Evolutionary conservation across 2,329 filamentous ascomycete species (phyloP).

Genomic region (Penicillium freii): DNA sequence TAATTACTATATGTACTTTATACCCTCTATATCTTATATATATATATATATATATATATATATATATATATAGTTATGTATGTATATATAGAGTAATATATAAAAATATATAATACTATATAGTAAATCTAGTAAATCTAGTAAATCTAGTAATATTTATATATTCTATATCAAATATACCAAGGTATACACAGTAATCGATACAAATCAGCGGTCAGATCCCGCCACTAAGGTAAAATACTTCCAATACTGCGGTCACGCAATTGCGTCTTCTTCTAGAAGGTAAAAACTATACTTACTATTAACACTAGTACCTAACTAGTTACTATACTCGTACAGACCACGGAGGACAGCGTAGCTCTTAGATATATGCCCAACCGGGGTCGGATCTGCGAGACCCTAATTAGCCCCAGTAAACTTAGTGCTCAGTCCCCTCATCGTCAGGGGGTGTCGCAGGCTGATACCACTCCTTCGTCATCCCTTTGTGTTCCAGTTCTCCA

Average conservation of each 20-base stretch:
- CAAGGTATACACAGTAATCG: too few species aligned
- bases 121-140: too few species aligned
- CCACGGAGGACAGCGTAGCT: not conserved
- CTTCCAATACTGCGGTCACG: slow-evolving; percentile 1
- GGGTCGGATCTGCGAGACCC: slow-evolving; percentile 6
- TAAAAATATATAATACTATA: too few species aligned
- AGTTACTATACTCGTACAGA: not conserved
- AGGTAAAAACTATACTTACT: not conserved
- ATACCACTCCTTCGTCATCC: slow-evolving; percentile 1
- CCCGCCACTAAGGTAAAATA: not conserved
- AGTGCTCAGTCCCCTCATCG: slow-evolving; percentile 8
- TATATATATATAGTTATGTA: not conserved
- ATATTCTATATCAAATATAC: not conserved
- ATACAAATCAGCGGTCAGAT: not conserved
- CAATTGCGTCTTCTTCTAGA: slow-evolving; percentile 4
- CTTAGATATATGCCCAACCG: not conserved
- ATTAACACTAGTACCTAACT: too few species aligned
- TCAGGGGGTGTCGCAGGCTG: not conserved
- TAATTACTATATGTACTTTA: not conserved
- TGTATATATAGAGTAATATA: too few species aligned
- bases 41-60: too few species aligned
- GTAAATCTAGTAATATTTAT: too few species aligned
- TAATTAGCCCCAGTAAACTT: not conserved
- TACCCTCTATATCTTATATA: not conserved
- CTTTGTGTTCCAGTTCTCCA: not conserved